These are phyloP conservation scores for Fusarium compactum DNA, from an alignment of 2,329 filamentous ascomycete genomes.

Conservation along the genomic window DNA sequence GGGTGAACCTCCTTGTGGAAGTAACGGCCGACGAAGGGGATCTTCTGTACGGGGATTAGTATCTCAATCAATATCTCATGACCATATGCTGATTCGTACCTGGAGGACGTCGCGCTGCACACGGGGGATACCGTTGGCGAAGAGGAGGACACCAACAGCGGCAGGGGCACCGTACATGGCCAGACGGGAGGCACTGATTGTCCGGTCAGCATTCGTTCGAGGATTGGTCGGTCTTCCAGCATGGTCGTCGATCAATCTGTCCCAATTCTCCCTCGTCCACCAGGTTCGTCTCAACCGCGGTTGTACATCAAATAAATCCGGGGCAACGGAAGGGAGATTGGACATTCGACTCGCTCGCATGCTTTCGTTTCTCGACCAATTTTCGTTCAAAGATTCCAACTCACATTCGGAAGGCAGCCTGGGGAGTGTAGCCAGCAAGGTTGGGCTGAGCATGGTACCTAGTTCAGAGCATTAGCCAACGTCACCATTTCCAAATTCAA, in stretches of 20 bases:
- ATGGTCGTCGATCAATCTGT: neutral
- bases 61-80: neutral
- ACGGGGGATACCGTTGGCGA: slow-evolving; percentile 71
- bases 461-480: slow-evolving; percentile 47
- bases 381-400: slow-evolving; percentile 42
- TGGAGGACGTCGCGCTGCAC: slow-evolving; percentile 70
- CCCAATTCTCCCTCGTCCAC: neutral
- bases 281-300: neutral
- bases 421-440: slow-evolving; percentile 64
- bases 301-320: slow-evolving; percentile 23
- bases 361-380: slow-evolving; percentile 2
- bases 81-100: slow-evolving; percentile 52
- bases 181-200: slow-evolving; percentile 62
- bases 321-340: slow-evolving; percentile 40
- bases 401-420: slow-evolving; percentile 65
- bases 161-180: slow-evolving; percentile 69
- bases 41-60: slow-evolving; percentile 58
- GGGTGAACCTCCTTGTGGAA: slow-evolving; percentile 67
- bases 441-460: slow-evolving; percentile 72
- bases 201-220: slow-evolving; percentile 26
- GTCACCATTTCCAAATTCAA: neutral
- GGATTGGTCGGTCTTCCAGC: neutral
- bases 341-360: slow-evolving; percentile 23
- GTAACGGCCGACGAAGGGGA: slow-evolving; percentile 65
- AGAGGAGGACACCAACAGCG: slow-evolving; percentile 69